Base-by-base conservation (phyloP, 306 rosid genomes). In the Ormosia semicastrata region DNA sequence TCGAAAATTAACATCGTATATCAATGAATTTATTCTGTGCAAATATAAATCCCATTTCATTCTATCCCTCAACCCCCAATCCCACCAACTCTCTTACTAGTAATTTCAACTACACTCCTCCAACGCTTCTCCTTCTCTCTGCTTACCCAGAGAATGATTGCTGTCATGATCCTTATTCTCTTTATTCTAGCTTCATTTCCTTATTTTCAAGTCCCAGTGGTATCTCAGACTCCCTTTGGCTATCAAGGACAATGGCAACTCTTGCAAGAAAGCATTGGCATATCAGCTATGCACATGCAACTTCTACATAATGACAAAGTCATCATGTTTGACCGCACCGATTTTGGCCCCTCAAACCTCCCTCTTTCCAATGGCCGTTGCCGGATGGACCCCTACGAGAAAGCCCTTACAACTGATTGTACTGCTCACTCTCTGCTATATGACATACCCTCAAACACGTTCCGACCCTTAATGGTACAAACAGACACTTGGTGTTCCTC, bases 271-370 rank as follows among this genome's bases (percentile, higher is more conserved):
- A 89, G 76, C 87, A 84, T 89, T 3, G 98, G 97, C 12, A 83
- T 94, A 57, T 91, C 97, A 0, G 90, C 98, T 37, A 92, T 92
- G 96, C 98, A 94, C 93, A 92, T 94, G 96, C 98, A 92, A 75
- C 87, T 92, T 47, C 83, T 89, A 7, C 67, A 65, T 52, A 84
- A 88, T 75, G 85, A 90, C 85, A 83, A 87, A 53, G 84, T 94
- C 74, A 60, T 94, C 77, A 84, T 92, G 56, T 94, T 92, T 14
- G 97, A 94, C 56, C 74, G 98, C 0, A 87, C 97, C 0, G 96
- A 94, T 71, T 89, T 94, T 14, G 98, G 98, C 0, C 91, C 89
- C 18, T 94, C 91, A 0, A 85, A 86, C 68, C 74, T 95, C 49
- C 85, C 95, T 54, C 93, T 95, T 6, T 68, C 89, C 4, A 6